Evolutionary conservation across 805 yeast genomes (phyloP).

Genomic region (Kodamaea laetipori): DNA sequence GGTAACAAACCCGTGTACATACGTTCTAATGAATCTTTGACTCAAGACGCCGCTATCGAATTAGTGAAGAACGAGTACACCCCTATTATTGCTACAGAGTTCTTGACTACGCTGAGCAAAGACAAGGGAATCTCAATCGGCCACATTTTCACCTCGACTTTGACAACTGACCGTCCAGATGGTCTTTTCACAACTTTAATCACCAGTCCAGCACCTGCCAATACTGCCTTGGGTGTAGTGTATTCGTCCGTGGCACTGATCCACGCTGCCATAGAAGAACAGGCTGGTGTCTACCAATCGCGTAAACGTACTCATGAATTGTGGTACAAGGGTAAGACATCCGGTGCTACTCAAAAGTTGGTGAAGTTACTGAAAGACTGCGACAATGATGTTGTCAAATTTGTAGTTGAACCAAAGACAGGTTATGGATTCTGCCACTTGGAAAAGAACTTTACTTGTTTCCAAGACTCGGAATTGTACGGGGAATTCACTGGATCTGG

Average conservation of each 20-base stretch:
- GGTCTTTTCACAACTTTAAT: constrained; percentile 86
- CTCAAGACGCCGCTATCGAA: constrained; percentile 28
- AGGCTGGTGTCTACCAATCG: constrained; percentile 91
- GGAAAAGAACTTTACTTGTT: constrained; percentile 73
- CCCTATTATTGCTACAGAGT: constrained; percentile 31
- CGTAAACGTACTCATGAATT: constrained; percentile 76
- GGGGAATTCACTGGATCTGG: constrained; percentile 61
- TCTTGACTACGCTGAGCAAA: constrained; percentile 34
- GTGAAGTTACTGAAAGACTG: constrained; percentile 75
- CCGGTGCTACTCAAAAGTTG: constrained; percentile 91
- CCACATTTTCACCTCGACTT: constrained; percentile 49
- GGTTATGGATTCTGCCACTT: constrained; percentile 95
- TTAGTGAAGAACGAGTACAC: constrained; percentile 36
- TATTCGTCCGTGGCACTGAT: constrained; percentile 86
- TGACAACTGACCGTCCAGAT: constrained; percentile 83
- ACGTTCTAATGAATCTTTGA: constrained; percentile 14
- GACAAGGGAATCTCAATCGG: constrained; percentile 36
- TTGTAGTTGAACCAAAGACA: constrained; percentile 73
- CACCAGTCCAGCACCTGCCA: constrained; percentile 60
- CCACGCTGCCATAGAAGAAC: constrained; percentile 74
- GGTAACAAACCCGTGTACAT: constrained; percentile 37
- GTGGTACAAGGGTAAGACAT: constrained; percentile 95
- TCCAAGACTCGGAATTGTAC: constrained; percentile 46
- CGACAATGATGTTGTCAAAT: constrained; percentile 88
- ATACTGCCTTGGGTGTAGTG: constrained; percentile 73